Percentiles rank a stretch among this genome's conserved stretches.
Evolutionary conservation across 441 rosid species (phyloP).

Genomic region (Gossypium schwendimanii): DNA sequence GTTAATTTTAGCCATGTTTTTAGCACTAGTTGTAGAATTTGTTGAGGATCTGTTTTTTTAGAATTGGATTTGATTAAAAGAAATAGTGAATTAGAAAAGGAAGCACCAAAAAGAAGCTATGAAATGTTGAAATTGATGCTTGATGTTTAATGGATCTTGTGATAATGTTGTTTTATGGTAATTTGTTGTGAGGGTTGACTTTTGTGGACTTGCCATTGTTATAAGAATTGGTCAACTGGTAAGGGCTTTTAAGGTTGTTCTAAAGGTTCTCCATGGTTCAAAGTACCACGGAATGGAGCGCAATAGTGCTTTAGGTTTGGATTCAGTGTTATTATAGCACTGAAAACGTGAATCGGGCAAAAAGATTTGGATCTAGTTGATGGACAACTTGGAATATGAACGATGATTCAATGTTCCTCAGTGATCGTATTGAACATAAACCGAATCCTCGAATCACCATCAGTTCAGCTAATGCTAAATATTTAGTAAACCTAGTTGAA

Average conservation of each 20-base stretch:
- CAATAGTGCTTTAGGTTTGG: constrained; percentile 15
- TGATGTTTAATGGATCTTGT: neutral
- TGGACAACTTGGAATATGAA: no score
- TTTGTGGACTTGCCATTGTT: neutral
- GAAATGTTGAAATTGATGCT: neutral
- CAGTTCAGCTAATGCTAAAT: no score
- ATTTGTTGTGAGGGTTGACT: constrained; percentile 7
- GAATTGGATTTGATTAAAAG: constrained; percentile 1
- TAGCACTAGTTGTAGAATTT: neutral
- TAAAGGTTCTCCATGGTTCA: constrained; percentile 13
- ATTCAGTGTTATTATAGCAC: constrained; percentile 29
- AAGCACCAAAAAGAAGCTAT: neutral
- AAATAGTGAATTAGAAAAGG: neutral
- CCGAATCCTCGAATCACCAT: no score
- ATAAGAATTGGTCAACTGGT: neutral
- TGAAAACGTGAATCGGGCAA: constrained; percentile 29
- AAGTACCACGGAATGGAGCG: constrained; percentile 6
- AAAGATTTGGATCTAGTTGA: constrained; percentile 38
- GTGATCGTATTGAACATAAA: no score
- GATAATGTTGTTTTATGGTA: neutral
- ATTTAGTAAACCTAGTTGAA: no score
- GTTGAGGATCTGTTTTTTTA: constrained; percentile 8
- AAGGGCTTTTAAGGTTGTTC: neutral
- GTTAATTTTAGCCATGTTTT: neutral
- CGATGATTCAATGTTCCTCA: no score